Percentiles rank a stretch among this genome's conserved stretches.
Conservation (phyloP, 1,139 yeast genomes). For the Taiozyma sp. region DNA sequence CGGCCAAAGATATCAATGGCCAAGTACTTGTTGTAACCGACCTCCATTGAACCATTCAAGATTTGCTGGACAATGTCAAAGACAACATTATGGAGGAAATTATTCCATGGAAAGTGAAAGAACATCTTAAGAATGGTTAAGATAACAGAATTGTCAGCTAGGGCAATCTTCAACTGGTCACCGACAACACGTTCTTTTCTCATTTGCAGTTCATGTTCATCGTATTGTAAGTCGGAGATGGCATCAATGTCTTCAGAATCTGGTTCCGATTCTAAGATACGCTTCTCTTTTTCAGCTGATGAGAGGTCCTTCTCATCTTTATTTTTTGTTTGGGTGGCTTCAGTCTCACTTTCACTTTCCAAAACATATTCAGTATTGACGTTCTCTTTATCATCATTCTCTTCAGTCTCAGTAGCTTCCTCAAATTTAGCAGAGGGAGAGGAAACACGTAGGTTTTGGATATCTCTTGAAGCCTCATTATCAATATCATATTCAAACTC, state of each 20-base stretch:
- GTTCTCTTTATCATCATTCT: constrained; percentile 12
- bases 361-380: constrained; percentile 21
- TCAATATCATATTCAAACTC: constrained; percentile 12
- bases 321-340: constrained; percentile 19
- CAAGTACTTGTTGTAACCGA: constrained; percentile 80
- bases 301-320: constrained; percentile 17
- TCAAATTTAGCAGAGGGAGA: constrained; percentile 17
- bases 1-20: constrained; percentile 79
- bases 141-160: constrained; percentile 77
- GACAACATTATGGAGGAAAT: constrained; percentile 93
- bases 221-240: constrained; percentile 44
- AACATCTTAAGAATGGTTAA: constrained; percentile 77
- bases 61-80: constrained; percentile 97
- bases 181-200: constrained; percentile 81
- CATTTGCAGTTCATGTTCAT: constrained; percentile 57
- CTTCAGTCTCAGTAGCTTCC: constrained; percentile 9
- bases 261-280: constrained; percentile 21
- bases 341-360: constrained; percentile 25
- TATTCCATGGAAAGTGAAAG: constrained; percentile 95
- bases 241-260: constrained; percentile 23
- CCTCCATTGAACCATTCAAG: constrained; percentile 91
- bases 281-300: background rate
- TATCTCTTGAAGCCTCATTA: constrained; percentile 23
- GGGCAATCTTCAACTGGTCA: constrained; percentile 78
- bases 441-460: constrained; percentile 16